These are phyloP conservation scores for Paulownia fortunei DNA, from an alignment of 257 asterid genomes.

Conservation along the genomic window DNA sequence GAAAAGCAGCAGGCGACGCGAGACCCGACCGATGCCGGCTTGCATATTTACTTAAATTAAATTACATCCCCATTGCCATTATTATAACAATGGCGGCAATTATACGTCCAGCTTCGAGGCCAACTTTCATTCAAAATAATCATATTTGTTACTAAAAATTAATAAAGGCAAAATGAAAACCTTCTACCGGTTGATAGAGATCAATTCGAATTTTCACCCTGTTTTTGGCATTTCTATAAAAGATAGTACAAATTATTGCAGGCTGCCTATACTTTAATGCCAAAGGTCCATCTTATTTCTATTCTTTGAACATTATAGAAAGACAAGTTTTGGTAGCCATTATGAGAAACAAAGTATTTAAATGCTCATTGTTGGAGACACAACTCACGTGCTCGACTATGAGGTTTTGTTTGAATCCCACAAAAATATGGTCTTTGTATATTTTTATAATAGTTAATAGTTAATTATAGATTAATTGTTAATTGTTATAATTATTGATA, in stretches of 20 bases:
- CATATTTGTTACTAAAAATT: background rate
- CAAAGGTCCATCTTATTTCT: background rate
- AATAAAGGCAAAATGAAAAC: background rate
- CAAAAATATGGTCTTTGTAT: too few relatives aligned
- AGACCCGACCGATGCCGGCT: too few relatives aligned
- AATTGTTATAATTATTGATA: too few relatives aligned
- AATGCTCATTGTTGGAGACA: too few relatives aligned
- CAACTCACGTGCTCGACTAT: too few relatives aligned
- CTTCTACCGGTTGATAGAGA: background rate
- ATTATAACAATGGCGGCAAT: background rate
- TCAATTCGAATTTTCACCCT: background rate
- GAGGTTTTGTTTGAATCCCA: too few relatives aligned
- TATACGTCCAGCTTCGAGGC: background rate
- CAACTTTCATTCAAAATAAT: background rate
- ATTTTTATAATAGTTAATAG: too few relatives aligned
- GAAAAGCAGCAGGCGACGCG: too few relatives aligned
- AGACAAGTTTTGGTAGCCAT: background rate
- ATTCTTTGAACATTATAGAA: background rate
- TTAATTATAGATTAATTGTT: too few relatives aligned
- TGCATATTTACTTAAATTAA: too few relatives aligned
- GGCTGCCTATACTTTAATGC: background rate
- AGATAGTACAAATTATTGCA: background rate
- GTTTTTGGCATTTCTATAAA: background rate
- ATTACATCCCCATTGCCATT: background rate
- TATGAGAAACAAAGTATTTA: background rate